phyloP scores from a whole-genome alignment of 768 basidiomycete species.

The Hysterangium stoloniferum region DNA sequence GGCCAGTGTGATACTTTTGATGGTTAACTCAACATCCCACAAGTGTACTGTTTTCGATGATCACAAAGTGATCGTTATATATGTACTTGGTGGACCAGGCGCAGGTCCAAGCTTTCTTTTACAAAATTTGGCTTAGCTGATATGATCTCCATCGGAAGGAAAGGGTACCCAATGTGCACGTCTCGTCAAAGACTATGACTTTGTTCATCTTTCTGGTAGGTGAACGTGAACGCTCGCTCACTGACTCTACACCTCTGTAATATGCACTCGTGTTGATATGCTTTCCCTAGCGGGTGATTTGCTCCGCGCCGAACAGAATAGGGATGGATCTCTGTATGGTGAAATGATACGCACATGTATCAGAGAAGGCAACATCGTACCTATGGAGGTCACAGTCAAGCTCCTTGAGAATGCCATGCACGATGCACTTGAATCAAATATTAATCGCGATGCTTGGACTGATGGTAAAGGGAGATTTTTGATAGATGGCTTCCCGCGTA shows the following conservation, averaged over 20 bases:
- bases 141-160: slow-evolving; percentile 37
- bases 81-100: slow-evolving; percentile 94
- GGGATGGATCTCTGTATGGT: slow-evolving; percentile 77
- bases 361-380: slow-evolving; percentile 87
- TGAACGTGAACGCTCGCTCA: slow-evolving; percentile 9
- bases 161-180: slow-evolving; percentile 92
- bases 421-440: slow-evolving; percentile 40
- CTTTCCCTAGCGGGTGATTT: slow-evolving; percentile 86
- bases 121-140: slow-evolving; percentile 5
- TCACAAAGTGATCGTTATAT: slow-evolving; percentile 77
- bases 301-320: slow-evolving; percentile 86
- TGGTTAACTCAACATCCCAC: background rate
- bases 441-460: slow-evolving; percentile 50
- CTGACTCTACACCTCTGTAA: slow-evolving; percentile 4
- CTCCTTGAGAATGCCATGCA: slow-evolving; percentile 90
- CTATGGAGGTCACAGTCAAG: slow-evolving; percentile 94
- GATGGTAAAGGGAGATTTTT: slow-evolving; percentile 78
- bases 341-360: slow-evolving; percentile 83
- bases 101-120: slow-evolving; percentile 51
- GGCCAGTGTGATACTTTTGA: background rate
- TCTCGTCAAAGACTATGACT: slow-evolving; percentile 78
- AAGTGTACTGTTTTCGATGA: slow-evolving; percentile 62
- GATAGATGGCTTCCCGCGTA: slow-evolving; percentile 94
- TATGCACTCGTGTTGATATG: too few relatives aligned
- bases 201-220: slow-evolving; percentile 89